These are phyloP conservation scores for Tuber microsphaerosporum DNA, from an alignment of 495 filamentous ascomycete genomes.

Conservation along the genomic window DNA sequence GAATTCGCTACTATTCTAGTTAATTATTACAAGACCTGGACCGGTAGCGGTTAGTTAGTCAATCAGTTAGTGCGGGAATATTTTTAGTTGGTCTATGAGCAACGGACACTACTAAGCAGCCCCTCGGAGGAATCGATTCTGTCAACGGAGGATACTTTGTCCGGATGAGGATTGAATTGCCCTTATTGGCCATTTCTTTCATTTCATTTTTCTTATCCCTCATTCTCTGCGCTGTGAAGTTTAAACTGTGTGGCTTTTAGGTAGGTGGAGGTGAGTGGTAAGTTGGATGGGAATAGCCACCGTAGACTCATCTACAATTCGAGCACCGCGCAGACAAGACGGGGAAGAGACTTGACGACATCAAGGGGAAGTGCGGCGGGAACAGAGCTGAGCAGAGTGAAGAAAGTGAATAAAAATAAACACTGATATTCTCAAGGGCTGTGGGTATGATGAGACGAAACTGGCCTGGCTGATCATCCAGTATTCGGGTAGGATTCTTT, in stretches of 20 bases:
- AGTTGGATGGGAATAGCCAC: neutral
- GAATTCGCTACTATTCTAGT: neutral
- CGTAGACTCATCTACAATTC: neutral
- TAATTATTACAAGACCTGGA: neutral
- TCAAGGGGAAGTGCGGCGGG: neutral
- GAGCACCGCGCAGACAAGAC: neutral
- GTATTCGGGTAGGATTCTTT: neutral
- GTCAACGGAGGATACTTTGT: neutral
- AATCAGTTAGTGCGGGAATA: neutral
- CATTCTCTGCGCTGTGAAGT: neutral
- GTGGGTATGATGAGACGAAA: neutral
- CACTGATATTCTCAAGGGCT: neutral
- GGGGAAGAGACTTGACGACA: neutral
- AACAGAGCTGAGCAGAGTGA: neutral
- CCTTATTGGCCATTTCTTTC: neutral
- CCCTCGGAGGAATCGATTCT: neutral
- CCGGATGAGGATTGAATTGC: neutral
- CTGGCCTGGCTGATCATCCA: neutral
- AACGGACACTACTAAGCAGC: neutral
- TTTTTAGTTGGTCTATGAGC: neutral
- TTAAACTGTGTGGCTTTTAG: neutral
- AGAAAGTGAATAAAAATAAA: neutral
- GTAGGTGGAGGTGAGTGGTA: neutral
- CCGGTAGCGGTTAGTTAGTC: neutral
- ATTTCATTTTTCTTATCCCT: neutral